Evolutionary conservation across 495 filamentous ascomycete species (phyloP).

Genomic region (Penicillium dipodomyicola): DNA sequence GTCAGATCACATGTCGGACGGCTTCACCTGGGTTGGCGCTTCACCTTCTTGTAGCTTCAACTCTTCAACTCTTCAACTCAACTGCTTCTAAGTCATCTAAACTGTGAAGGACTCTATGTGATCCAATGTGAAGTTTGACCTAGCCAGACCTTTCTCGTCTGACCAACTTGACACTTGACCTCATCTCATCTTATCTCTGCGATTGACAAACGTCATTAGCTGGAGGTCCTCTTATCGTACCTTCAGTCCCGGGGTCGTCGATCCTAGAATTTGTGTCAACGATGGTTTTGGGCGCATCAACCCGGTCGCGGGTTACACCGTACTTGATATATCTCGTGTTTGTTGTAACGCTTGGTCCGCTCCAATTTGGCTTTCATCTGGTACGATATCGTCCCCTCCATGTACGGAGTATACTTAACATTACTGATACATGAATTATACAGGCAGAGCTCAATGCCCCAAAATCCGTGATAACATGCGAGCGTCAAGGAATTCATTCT

Average conservation of each 20-base stretch:
- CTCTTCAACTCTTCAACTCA: neutral
- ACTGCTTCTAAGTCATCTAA: neutral
- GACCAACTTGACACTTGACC: neutral
- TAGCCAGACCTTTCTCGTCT: neutral
- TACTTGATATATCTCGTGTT: conserved; percentile 65
- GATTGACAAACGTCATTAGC: conserved; percentile 2
- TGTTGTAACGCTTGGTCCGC: conserved; percentile 70
- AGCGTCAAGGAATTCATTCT: conserved; percentile 56
- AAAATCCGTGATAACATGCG: conserved; percentile 82
- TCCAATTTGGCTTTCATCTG: conserved; percentile 93
- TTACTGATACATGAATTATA: neutral
- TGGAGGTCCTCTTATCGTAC: neutral
- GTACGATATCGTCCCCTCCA: conserved; percentile 43
- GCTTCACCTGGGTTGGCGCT: too few species aligned
- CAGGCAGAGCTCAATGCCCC: conserved; percentile 95
- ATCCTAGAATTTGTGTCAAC: conserved; percentile 7
- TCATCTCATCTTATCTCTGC: neutral
- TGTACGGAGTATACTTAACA: neutral
- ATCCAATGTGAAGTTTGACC: neutral
- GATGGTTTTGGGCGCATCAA: conserved; percentile 25
- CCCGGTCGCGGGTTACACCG: conserved; percentile 44
- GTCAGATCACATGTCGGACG: conserved; percentile 5
- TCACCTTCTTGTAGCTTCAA: neutral
- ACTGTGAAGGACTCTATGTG: neutral
- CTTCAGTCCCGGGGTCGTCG: neutral